These are phyloP conservation scores for Pyrenochaeta sp. DNA, from an alignment of 2,329 filamentous ascomycete species.

Conservation along the genomic window DNA sequence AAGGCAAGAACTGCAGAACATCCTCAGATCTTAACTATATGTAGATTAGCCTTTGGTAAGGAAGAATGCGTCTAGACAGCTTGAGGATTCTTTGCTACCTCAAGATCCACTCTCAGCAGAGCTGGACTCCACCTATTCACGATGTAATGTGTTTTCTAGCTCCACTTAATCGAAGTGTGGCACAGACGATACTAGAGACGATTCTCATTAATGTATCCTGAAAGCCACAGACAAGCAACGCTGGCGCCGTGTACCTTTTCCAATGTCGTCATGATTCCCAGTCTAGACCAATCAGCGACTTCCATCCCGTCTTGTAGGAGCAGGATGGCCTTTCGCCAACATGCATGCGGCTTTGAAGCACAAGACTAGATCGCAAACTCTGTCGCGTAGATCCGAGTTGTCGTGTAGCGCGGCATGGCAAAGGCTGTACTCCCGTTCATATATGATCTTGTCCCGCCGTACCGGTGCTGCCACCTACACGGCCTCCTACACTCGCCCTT, in stretches of 20 bases:
- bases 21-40: background rate
- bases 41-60: background rate
- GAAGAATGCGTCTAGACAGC: background rate
- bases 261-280: conserved; percentile 15
- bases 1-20: background rate
- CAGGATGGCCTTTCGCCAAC: background rate
- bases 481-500: conserved; percentile 6
- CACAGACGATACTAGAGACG: background rate
- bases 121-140: background rate
- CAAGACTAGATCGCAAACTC: conserved; percentile 16
- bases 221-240: background rate
- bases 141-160: conserved; percentile 7
- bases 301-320: conserved; percentile 16
- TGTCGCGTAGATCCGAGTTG: conserved; percentile 28
- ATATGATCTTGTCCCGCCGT: conserved; percentile 20
- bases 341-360: conserved; percentile 5
- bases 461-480: conserved; percentile 3
- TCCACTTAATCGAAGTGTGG: background rate
- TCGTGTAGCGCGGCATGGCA: conserved; percentile 12
- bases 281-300: background rate
- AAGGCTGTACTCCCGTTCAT: conserved; percentile 13
- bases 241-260: conserved; percentile 1
- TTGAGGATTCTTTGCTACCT: background rate
- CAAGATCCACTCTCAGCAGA: background rate
- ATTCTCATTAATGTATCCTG: background rate